Evolutionary conservation across 2,329 filamentous ascomycete species (phyloP).

Genomic region (Capronia coronata): DNA sequence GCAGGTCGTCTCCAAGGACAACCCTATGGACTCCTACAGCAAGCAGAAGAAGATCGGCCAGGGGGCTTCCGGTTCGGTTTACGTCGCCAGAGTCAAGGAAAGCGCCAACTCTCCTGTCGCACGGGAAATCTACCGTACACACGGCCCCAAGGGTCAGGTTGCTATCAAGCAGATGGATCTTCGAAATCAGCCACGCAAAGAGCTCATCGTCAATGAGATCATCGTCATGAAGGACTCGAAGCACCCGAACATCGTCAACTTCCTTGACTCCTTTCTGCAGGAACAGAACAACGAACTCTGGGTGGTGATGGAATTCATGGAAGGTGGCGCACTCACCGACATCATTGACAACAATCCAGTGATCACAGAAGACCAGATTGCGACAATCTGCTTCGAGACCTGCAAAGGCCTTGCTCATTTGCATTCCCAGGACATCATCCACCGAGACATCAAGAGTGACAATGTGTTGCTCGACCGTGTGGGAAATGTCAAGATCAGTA

Average conservation of each 20-base stretch:
- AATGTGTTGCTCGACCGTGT: conserved; percentile 91
- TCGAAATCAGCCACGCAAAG: conserved; percentile 91
- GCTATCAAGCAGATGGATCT: conserved; percentile 99
- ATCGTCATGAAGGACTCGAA: conserved; percentile 99
- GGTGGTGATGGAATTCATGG: conserved; percentile 99
- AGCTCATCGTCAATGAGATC: conserved; percentile 98
- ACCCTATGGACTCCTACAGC: conserved; percentile 89
- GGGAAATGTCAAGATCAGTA: conserved; percentile 96
- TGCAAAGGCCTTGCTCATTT: conserved; percentile 92
- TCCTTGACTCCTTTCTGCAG: conserved; percentile 90
- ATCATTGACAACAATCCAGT: conserved; percentile 96
- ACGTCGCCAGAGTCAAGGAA: conserved; percentile 92
- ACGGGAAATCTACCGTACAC: conserved; percentile 67
- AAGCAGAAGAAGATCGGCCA: conserved; percentile 99
- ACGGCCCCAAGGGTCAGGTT: conserved; percentile 78
- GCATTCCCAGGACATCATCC: conserved; percentile 93
- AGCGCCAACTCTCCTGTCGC: conserved; percentile 74
- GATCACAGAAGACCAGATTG: conserved; percentile 95
- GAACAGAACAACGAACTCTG: conserved; percentile 94
- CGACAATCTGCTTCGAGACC: conserved; percentile 95
- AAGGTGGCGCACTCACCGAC: conserved; percentile 93
- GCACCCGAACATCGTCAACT: conserved; percentile 98
- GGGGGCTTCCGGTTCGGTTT: conserved; percentile 94
- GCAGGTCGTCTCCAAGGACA: conserved; percentile 91
- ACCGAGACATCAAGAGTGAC: conserved; percentile 98